These are phyloP conservation scores for Pterulicium gracile DNA, from an alignment of 1,284 basidiomycete species.

Conservation along the genomic window DNA sequence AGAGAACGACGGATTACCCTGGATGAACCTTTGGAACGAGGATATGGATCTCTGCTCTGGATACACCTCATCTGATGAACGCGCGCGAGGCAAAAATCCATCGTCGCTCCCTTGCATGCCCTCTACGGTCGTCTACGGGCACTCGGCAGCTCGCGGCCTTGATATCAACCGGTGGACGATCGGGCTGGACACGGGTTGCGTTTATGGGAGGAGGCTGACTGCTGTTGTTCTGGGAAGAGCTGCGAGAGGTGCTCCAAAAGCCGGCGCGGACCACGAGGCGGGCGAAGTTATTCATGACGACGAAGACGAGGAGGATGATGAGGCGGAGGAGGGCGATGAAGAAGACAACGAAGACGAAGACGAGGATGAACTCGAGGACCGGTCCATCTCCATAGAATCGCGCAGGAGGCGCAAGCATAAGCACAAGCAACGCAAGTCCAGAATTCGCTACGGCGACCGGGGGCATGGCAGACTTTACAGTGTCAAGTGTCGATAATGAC, in stretches of 20 bases:
- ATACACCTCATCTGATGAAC: constrained; percentile 25
- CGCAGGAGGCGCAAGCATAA: not conserved
- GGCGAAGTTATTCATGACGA: not conserved
- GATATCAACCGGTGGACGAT: constrained; percentile 72
- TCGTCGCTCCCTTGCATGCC: constrained; percentile 55
- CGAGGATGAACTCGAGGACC: constrained; percentile 17
- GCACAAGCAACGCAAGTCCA: constrained; percentile 10
- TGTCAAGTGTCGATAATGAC: constrained; percentile 19
- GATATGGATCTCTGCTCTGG: constrained; percentile 61
- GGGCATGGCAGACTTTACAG: constrained; percentile 23
- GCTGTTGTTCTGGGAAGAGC: constrained; percentile 37
- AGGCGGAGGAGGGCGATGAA: constrained; percentile 6
- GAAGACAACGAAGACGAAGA: constrained; percentile 18
- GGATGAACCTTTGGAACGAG: constrained; percentile 65
- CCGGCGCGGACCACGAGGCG: not conserved
- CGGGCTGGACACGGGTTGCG: constrained; percentile 77
- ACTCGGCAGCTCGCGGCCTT: constrained; percentile 64
- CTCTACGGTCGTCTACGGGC: constrained; percentile 74
- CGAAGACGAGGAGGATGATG: not conserved
- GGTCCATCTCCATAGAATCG: constrained; percentile 10
- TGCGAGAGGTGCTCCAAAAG: constrained; percentile 15
- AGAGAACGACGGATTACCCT: constrained; percentile 51
- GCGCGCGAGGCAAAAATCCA: too few species aligned
- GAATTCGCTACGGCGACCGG: constrained; percentile 17
- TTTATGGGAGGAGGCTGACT: constrained; percentile 45